These are phyloP conservation scores for Coelastrella sp. DNA, from an alignment of 139 green algal species.

Conservation along the genomic window DNA sequence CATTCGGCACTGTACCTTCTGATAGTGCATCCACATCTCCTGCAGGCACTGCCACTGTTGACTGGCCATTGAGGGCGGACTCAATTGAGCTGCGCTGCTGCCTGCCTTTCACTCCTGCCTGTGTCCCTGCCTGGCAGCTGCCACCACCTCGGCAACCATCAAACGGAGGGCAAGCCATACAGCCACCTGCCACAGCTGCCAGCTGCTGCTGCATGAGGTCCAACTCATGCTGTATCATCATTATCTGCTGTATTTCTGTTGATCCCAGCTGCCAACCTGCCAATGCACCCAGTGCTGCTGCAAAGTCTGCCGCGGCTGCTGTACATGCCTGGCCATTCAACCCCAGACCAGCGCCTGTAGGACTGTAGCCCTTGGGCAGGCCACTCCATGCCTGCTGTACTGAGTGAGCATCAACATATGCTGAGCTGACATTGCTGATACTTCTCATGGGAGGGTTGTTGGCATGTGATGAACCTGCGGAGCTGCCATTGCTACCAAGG, in stretches of 20 bases:
- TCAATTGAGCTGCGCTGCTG: background rate
- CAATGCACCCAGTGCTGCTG: background rate
- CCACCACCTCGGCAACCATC: background rate
- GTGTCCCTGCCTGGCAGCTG: background rate
- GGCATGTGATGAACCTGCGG: background rate
- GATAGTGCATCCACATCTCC: too few relatives aligned
- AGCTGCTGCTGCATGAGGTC: constrained; percentile 28
- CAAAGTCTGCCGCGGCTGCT: background rate
- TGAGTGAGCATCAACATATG: background rate
- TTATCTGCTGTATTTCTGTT: constrained; percentile 28
- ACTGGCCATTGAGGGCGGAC: too few relatives aligned
- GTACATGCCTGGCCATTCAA: background rate
- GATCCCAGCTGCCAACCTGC: constrained; percentile 17
- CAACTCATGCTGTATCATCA: constrained; percentile 36
- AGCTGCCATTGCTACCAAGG: constrained; percentile 1
- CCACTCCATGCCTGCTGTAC: background rate
- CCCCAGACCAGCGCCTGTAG: background rate
- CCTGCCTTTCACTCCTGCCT: background rate
- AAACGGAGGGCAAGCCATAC: background rate
- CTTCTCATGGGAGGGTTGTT: background rate
- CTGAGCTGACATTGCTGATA: background rate
- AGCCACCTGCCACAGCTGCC: background rate
- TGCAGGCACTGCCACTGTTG: too few relatives aligned
- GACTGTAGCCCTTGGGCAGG: too few relatives aligned
- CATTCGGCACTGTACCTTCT: too few relatives aligned